Evolutionary conservation across 108 stramenopile species (phyloP).

Genomic region (Asterionellopsis glacialis): DNA sequence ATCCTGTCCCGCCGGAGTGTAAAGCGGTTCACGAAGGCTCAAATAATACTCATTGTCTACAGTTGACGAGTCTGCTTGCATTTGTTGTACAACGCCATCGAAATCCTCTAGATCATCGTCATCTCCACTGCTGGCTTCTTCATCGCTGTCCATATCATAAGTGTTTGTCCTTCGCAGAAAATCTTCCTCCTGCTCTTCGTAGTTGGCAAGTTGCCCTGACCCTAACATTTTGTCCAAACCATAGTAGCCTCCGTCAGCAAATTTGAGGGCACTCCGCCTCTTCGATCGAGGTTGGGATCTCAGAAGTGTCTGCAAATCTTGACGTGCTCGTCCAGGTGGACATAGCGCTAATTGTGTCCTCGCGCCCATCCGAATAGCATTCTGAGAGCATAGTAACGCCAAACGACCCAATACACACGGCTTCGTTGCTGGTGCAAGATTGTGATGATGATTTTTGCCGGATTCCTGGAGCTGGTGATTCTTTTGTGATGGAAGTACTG

Average conservation of each 20-base stretch:
- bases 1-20: conserved; percentile 36
- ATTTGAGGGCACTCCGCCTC: conserved; percentile 7
- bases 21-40: conserved; percentile 34
- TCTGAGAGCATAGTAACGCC: conserved; percentile 56
- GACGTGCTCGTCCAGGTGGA: conserved; percentile 67
- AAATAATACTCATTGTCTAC: conserved; percentile 22
- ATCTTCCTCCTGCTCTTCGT: conserved; percentile 40
- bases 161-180: conserved; percentile 28
- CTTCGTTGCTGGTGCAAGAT: conserved; percentile 2
- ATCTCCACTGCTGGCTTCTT: conserved; percentile 55
- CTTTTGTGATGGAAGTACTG: not conserved
- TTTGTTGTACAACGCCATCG: conserved; percentile 17
- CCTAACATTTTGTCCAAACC: conserved; percentile 45
- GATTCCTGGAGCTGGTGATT: conserved; percentile 1
- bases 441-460: not conserved
- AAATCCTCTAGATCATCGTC: conserved; percentile 43
- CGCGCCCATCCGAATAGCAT: conserved; percentile 65
- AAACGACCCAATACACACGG: conserved; percentile 27
- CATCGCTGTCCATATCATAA: conserved; percentile 38
- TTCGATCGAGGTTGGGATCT: conserved; percentile 14
- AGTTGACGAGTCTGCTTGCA: conserved; percentile 12
- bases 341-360: conserved; percentile 67
- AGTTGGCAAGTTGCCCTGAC: conserved; percentile 20
- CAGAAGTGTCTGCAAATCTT: conserved; percentile 29
- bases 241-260: conserved; percentile 37